Percentiles rank a stretch among this genome's conserved stretches.
Evolutionary conservation across 2,329 filamentous ascomycete genomes (phyloP).

Genomic region (Xylaria sp.): DNA sequence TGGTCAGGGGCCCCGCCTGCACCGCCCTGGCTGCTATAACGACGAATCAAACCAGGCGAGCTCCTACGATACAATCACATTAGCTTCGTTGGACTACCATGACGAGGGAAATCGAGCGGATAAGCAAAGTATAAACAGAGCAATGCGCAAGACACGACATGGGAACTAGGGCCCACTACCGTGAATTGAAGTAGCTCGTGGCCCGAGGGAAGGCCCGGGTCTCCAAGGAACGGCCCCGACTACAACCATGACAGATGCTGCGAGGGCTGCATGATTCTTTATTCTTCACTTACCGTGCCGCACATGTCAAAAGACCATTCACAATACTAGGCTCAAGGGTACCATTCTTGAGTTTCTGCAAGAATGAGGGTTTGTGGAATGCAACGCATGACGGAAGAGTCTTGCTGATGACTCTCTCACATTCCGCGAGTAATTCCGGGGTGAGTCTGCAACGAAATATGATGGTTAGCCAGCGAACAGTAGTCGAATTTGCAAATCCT

Average conservation of each 20-base stretch:
- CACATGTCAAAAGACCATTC: constrained; percentile 53
- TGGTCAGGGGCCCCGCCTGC: constrained; percentile 50
- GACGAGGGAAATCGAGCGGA: background rate
- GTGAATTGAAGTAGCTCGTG: constrained; percentile 17
- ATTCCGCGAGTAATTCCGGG: constrained; percentile 53
- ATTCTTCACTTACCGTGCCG: constrained; percentile 46
- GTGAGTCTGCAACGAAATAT: constrained; percentile 38
- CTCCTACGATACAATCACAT: constrained; percentile 37
- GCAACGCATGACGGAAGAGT: constrained; percentile 57
- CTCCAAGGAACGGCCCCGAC: constrained; percentile 18
- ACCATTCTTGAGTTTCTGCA: constrained; percentile 54
- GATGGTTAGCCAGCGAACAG: constrained; percentile 10
- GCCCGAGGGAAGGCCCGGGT: constrained; percentile 16
- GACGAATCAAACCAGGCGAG: constrained; percentile 51
- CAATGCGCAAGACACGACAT: constrained; percentile 17
- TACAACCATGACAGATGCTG: constrained; percentile 5
- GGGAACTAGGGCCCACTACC: constrained; percentile 16
- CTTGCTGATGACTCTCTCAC: constrained; percentile 56
- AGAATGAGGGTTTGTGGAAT: constrained; percentile 58
- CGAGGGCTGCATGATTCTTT: no score
- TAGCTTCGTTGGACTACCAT: constrained; percentile 7
- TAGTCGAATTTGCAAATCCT: background rate
- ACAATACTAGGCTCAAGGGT: constrained; percentile 52
- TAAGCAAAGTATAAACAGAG: constrained; percentile 7
- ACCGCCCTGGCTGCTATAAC: constrained; percentile 48